phyloP scores from a whole-genome alignment of 129 eudicot genomes.

The sunflower (Helianthus annuus) region HanXRQr2.0-SUNRISE NC_035437.2:154741782-154742281 shows the following conservation, averaged over 20 bases:
- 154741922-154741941: too few relatives aligned
- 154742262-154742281: neutral
- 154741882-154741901: too few relatives aligned
- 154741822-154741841: too few relatives aligned
- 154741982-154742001: too few relatives aligned
- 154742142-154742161: neutral
- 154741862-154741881: too few relatives aligned
- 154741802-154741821: too few relatives aligned
- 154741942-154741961: too few relatives aligned
- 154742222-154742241: neutral
- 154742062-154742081: conserved; percentile 74
- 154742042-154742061: conserved; percentile 94
- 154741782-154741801: too few relatives aligned
- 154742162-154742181: neutral
- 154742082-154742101: conserved; percentile 83
- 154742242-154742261: neutral
- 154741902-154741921: too few relatives aligned
- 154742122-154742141: neutral
- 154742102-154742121: conserved; percentile 38
- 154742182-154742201: conserved; percentile 4
- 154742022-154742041: conserved; percentile 47
- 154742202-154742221: neutral
- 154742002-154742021: neutral
- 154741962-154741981: too few relatives aligned
- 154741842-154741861: too few relatives aligned